Base-by-base conservation (phyloP, 306 rosid genomes). In the Erythrophleum fordii region DNA sequence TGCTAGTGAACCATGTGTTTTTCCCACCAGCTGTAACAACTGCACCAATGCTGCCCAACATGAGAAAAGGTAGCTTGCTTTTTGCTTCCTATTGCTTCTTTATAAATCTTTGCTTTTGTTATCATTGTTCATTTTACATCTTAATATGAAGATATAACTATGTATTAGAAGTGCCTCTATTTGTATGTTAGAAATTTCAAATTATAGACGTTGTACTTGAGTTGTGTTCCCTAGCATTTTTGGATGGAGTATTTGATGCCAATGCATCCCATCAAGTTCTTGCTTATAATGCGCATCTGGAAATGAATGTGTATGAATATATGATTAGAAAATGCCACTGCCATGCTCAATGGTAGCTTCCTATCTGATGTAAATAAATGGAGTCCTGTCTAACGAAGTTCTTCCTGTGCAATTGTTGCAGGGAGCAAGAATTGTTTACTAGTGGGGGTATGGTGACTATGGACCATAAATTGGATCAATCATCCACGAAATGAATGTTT, bases 21-120 rank as follows among this genome's bases (percentile, higher is more conserved):
- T 79, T 65, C 78, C 83, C 69, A 44, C 52, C 53, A 72, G 84
- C 70, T 81, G 84, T 48, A 72, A 49, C 49, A 85, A 25, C 61
- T 85, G 79, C 51, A 62, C 67, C 67, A 81, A 61, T 62, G 75
- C 69, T 64, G 60, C 77, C 39, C 75, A 37, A 45, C 68, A 83
- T 14, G 76, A 81, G 76, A 72, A 83, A n/a, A 76, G 37, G 88
- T 87, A 82, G 82, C 86, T 68, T 49, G 49, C 22, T 20, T 31
- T n/a, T 61, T 60, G 69, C 60, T 44, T 45, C 37, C 17, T n/a
- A 53, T 65, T 58, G 45, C 79, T 37, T 52, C 69, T 67, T 9
- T 79, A 51, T 73, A 69, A 39, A 46, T 48, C 68, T 61, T 53
- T 59, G 22, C 64, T 55, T 66, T 51, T 55, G 3, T 62, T 64